A percentile compares a stretch with the other conserved stretches of the same genome.
These are phyloP conservation scores for Daldinia childiae DNA, from an alignment of 495 filamentous ascomycete species.

Conservation along the genomic window DNA sequence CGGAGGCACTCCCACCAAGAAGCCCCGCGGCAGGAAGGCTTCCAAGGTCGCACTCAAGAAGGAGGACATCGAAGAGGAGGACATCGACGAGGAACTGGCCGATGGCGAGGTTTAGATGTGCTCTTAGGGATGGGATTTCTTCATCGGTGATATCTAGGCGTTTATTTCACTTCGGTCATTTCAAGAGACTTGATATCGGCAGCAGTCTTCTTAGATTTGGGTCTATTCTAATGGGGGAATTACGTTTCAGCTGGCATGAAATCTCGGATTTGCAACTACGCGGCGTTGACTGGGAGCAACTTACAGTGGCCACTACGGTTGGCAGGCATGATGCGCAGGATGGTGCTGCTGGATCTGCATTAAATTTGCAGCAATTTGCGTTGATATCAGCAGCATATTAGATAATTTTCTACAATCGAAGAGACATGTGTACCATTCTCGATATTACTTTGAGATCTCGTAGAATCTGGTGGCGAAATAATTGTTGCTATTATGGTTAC, in stretches of 20 bases:
- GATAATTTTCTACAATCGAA: background rate
- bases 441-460: background rate
- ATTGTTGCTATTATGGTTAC: no score
- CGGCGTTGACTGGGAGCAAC: background rate
- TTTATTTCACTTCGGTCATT: background rate
- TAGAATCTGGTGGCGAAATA: no score
- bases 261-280: background rate
- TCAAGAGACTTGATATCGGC: background rate
- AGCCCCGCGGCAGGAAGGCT: constrained; percentile 12
- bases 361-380: background rate
- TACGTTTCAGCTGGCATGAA: background rate
- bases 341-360: background rate
- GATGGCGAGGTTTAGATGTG: constrained; percentile 17
- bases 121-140: background rate
- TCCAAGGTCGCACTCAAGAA: constrained; percentile 8
- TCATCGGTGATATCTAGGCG: background rate
- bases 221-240: background rate
- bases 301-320: background rate
- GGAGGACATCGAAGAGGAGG: constrained; percentile 1
- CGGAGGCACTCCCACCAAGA: constrained; percentile 11
- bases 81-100: background rate
- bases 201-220: background rate
- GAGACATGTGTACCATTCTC: background rate
- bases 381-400: background rate
- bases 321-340: background rate